Evolutionary conservation across 805 yeast genomes (phyloP).

Genomic region (Candida caryicola): DNA sequence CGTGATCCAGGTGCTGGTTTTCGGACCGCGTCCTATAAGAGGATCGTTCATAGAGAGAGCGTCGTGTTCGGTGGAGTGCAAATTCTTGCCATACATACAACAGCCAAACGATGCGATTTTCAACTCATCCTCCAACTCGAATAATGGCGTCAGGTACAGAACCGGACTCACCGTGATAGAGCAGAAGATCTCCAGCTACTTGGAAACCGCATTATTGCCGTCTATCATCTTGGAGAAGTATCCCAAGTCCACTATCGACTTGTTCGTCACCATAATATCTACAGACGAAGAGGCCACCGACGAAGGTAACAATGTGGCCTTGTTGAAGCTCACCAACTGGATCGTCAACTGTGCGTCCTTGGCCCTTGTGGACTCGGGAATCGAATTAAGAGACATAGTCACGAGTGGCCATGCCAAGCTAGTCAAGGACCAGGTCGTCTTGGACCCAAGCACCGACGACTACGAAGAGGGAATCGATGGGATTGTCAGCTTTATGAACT

Average conservation of each 20-base stretch:
- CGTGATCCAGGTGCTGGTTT: conserved; percentile 65
- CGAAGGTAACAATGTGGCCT: conserved; percentile 20
- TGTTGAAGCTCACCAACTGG: conserved; percentile 46
- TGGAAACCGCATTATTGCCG: conserved; percentile 51
- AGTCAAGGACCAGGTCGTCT: conserved; percentile 9
- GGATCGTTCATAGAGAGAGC: conserved; percentile 71
- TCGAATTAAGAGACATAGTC: conserved; percentile 76
- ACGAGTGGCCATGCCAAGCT: conserved; percentile 53
- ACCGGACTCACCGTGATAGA: conserved; percentile 38
- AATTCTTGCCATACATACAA: conserved; percentile 48
- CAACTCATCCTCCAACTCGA: conserved; percentile 19
- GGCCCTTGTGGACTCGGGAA: conserved; percentile 82
- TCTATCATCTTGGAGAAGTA: conserved; percentile 64
- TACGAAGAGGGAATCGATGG: conserved; percentile 27
- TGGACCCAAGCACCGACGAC: conserved; percentile 17
- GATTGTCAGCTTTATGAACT: conserved; percentile 51
- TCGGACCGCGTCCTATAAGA: conserved; percentile 86
- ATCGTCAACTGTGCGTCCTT: conserved; percentile 62
- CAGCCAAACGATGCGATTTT: conserved; percentile 37
- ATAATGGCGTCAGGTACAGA: conserved; percentile 22
- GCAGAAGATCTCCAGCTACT: conserved; percentile 49
- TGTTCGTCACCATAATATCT: conserved; percentile 68
- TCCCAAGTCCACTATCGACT: conserved; percentile 86
- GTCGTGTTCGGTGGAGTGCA: conserved; percentile 57
- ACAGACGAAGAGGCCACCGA: conserved; percentile 20